phyloP scores from a whole-genome alignment of 2,329 filamentous ascomycete genomes.

The Colletotrichum melonis region DNA sequence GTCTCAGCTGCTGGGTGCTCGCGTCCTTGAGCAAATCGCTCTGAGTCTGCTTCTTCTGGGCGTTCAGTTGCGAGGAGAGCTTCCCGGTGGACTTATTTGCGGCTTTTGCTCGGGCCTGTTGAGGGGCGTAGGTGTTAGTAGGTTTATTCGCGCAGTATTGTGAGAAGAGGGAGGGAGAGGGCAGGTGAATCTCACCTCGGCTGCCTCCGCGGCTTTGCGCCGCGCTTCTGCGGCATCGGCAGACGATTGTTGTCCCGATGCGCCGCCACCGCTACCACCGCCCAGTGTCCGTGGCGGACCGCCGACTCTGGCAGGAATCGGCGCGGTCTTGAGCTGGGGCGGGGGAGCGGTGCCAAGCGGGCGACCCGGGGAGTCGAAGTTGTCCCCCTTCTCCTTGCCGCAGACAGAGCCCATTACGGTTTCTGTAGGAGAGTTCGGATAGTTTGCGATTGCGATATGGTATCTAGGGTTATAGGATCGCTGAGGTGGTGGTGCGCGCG shows the following conservation, averaged over 20 bases:
- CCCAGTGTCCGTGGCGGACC: slow-evolving; percentile 75
- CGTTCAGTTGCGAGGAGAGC: slow-evolving; percentile 75
- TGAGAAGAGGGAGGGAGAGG: slow-evolving; percentile 13
- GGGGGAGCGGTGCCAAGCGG: slow-evolving; percentile 70
- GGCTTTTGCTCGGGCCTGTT: slow-evolving; percentile 75
- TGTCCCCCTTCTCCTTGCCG: slow-evolving; percentile 80
- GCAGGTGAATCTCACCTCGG: slow-evolving; percentile 72
- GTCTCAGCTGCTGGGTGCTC: slow-evolving; percentile 73
- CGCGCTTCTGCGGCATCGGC: slow-evolving; percentile 68
- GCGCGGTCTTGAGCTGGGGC: slow-evolving; percentile 59
- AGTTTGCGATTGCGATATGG: neutral
- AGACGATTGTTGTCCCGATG: slow-evolving; percentile 37
- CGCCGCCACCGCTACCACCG: slow-evolving; percentile 48
- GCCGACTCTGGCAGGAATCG: slow-evolving; percentile 64
- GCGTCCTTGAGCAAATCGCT: slow-evolving; percentile 74
- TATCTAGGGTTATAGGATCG: neutral
- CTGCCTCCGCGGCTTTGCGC: slow-evolving; percentile 81
- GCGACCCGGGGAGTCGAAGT: slow-evolving; percentile 79
- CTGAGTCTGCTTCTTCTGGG: slow-evolving; percentile 80
- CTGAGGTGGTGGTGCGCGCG: neutral
- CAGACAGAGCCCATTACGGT: slow-evolving; percentile 87
- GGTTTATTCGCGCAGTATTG: neutral
- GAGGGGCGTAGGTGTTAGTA: neutral
- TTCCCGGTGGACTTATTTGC: slow-evolving; percentile 72
- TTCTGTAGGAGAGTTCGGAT: too few species aligned